Base-by-base conservation (phyloP, 441 rosid species). In the Adansonia rubrostipa region DNA sequence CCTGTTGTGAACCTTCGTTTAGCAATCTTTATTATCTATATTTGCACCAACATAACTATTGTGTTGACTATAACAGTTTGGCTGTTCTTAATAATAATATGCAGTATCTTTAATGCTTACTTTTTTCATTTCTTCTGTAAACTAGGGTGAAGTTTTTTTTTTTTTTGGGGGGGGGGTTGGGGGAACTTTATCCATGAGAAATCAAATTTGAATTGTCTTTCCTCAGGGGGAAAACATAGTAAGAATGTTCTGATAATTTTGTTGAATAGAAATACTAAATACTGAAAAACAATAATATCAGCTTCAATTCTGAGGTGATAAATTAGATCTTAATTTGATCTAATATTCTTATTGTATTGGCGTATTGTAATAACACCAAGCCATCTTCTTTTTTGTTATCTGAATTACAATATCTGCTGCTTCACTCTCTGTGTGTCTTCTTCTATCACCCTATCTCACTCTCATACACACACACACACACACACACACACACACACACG, bases 401-500 rank as follows among this genome's bases (percentile, higher is more conserved):
- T 17, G 63, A 73, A 36, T 74, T 47, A 47, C 70, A 47, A 62
- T 74, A 47, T 70, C 70, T 33, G 40, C 7, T 13, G 24, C 42
- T 24, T 24, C 69, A 28, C 71, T 80, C 71, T 50, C 45, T 6
- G n/a, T 67, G 28, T 72, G 44, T 40, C 71, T 65, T 58, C 58
- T 40, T 71, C 53, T 48, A 28, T 63, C 33, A 40, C 70, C 47
- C n/a, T 40, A 17, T 66, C 56, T 51, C 47, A 64, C 22, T 64
- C 17, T 45, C 56, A 45, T 17, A 65, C 11, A 28, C 15, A 14
- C 10, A 8, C 58, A 51, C 5, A 9, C 24, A 4, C 14, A 47
- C 19, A 47, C 56, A 45, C 8, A 65, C 11, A 28, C 15, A 14
- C 10, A 8, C 60, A 51, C 1, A 22, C 5, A 36, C 40, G 4